Base-by-base conservation (phyloP, 1,139 yeast species). In the Magnusiomyces paraingens region DNA sequence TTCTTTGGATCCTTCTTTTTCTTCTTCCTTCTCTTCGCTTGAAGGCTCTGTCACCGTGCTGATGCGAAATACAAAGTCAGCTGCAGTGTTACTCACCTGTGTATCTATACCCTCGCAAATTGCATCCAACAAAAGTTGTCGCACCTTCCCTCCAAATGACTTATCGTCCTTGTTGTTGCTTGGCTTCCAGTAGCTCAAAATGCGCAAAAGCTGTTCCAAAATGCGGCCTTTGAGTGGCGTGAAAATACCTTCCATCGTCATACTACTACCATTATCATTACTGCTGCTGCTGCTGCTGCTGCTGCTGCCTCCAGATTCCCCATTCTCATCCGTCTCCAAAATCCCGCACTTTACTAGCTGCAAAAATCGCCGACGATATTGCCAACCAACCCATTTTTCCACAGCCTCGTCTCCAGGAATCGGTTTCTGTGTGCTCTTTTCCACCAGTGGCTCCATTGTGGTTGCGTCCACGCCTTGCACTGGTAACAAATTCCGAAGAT, bases 81-180 rank as follows among this genome's bases (percentile, higher is more conserved):
- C 55, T 3, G 55, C 47, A 14, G 42, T 43, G 20, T 53, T 53
- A 11, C 52, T 49, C 3, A 53, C 48, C 11, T 50, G 50, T 11
- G 55, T 49, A 17, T 15, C 18, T 32, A 53, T 17, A 3, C 47
- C 29, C n/a, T 44, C 50, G 36, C 55, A 52, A 17, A 52, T 17
- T 1, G 50, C 17, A n/a, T 50, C 49, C 29, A 52, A 20, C 6
- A 49, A 26, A 11, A 36, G 36, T 22, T 52, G 49, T 3, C 46
- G 22, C 15, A 49, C 20, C 21, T 40, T 26, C 17, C 35, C 45
- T 29, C 45, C 35, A 8, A 36, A 26, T 10, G 41, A 10, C 10
- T 38, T 15, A 38, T 3, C 11, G 18, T 26, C 32, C 32, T 26
- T 26, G 8, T 26, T 26, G 32, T 8, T 26, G 32, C 8, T 8